Evolutionary conservation across 345 rosid species (phyloP), one percentile per base, ranked within the genome.

Genomic region (Eucalyptus erythrocorys): DNA sequence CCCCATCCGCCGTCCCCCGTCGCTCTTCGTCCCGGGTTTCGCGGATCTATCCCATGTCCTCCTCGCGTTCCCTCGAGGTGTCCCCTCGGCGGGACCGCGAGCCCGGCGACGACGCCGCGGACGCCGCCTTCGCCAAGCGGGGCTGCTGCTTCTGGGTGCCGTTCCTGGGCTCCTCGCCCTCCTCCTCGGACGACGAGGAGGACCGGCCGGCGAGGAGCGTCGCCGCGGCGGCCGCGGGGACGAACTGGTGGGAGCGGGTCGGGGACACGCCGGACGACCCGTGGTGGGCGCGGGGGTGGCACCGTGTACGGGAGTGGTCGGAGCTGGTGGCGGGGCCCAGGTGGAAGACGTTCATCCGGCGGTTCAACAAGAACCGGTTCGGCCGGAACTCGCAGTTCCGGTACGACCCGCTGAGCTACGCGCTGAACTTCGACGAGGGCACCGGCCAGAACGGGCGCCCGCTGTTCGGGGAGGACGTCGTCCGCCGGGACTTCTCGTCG

Each of bases 391-490:
- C 91, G 89, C 61, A 91, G 89, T 96, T 92, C 92, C 93, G 93
- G 59, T 97, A 97, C 88, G 98, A 96, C 92, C 96, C 98, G 3
- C 59, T 89, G 93, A 96, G 99, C 84, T 96, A 97, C 86, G 90
- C 98, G n/a, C 87, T 96, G 92, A 97, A 97, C 85, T 97, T 97
- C 88, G 99, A 97, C 61, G 98, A 96, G 13, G 98, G 99, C 0
- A 89, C 76, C 76, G 89, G 90, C 87, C 90, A 88, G 32, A 89
- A 90, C 30, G 90, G 89, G 47, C 86, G 57, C 30, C 86, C 37
- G 12, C 14, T 11, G 47, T 91, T 88, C 51, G 34, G 51, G 57
- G 94, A 50, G n/a, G 91, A 91, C 49, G 45, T 43, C 22, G 32
- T 19, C 87, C 49, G 79, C 37, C 79, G 92, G 22, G 87, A 89